Evolutionary conservation across 73 alveolate genomes (phyloP), one percentile per base, ranked within the genome.

Genomic region (Paramecium tetraurelia): DNA sequence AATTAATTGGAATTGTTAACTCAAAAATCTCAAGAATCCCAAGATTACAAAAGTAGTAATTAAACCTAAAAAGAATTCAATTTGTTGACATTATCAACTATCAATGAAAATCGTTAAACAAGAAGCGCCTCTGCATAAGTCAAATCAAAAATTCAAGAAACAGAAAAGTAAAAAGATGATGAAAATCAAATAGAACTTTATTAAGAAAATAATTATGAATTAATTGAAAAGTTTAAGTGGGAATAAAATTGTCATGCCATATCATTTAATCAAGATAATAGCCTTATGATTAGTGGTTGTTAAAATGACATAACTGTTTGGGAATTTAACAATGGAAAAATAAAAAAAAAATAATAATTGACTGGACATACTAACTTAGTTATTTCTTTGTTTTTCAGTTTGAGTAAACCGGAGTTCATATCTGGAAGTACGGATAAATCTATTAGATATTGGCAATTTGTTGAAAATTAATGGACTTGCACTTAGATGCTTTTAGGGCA

Each of bases 371-470:
- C 41, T 1, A 63, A 63, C 31, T 33, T 31, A 5, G 84, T 63
- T 27, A 33, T 63, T 2, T 63, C 84, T 1, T 63, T 63, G 10
- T 63, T 11, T 33, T 63, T 63, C 27, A 16, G 84, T 31, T 27
- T 12, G 4, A 33, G 29, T 63, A 63, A 63, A 31, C 16, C 8
- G 0, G 41, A 27, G 9, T 63, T 63, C 50, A 31, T 63, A 31
- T 63, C 84, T 22, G 84, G 84, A 41, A 63, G 84, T 27, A 63
- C 84, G 5, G 84, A 63, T 24, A 63, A 63, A 63, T 63, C 84
- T 3, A 63, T 63, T 7, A 63, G 41, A 63, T 31, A 63, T 27
- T 63, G 84, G 84, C 24, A 63, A 63, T 1, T 31, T 12, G 4
- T 63, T 27, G 22, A 27, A 14, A 63, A 63, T 63, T 40, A 63